Conservation (phyloP, 108 stramenopile genomes). For the Cylindrotheca closterium region DNA sequence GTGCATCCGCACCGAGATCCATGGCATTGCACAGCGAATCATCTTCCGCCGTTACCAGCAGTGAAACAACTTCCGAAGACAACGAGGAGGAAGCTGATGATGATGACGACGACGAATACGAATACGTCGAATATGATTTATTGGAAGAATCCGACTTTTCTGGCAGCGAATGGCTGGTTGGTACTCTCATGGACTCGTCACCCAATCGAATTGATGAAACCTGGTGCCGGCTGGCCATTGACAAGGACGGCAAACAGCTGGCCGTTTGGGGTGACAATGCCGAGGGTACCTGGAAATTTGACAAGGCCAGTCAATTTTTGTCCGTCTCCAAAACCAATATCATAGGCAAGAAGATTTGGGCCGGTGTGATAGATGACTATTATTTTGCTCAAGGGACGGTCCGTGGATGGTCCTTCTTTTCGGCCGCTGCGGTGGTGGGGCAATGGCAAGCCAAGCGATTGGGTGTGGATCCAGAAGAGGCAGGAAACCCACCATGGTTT, state of each 20-base stretch:
- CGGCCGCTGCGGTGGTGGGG: constrained; percentile 67
- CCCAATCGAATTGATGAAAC: constrained; percentile 70
- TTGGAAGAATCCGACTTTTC: constrained; percentile 77
- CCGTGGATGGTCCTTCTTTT: constrained; percentile 77
- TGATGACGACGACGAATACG: constrained; percentile 67
- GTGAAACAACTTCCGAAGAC: too few relatives aligned
- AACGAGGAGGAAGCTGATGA: neutral
- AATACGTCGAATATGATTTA: constrained; percentile 78
- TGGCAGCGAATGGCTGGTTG: constrained; percentile 79
- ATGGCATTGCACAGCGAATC: too few relatives aligned
- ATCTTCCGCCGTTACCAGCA: too few relatives aligned
- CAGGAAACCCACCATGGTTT: constrained; percentile 84
- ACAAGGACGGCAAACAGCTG: constrained; percentile 65
- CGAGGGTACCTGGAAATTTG: constrained; percentile 74
- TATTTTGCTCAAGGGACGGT: constrained; percentile 81
- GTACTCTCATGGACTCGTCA: constrained; percentile 57
- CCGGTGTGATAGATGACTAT: constrained; percentile 75
- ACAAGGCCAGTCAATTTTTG: constrained; percentile 75
- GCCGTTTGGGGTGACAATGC: constrained; percentile 75
- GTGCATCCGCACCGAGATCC: too few relatives aligned
- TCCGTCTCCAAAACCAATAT: constrained; percentile 67
- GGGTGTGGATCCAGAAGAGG: constrained; percentile 76
- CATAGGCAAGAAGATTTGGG: constrained; percentile 80
- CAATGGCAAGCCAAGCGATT: constrained; percentile 84
- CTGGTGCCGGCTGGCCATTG: constrained; percentile 64